These are phyloP conservation scores for Neopestalotiopsis sp. DNA, from an alignment of 2,329 filamentous ascomycete genomes.

Conservation along the genomic window DNA sequence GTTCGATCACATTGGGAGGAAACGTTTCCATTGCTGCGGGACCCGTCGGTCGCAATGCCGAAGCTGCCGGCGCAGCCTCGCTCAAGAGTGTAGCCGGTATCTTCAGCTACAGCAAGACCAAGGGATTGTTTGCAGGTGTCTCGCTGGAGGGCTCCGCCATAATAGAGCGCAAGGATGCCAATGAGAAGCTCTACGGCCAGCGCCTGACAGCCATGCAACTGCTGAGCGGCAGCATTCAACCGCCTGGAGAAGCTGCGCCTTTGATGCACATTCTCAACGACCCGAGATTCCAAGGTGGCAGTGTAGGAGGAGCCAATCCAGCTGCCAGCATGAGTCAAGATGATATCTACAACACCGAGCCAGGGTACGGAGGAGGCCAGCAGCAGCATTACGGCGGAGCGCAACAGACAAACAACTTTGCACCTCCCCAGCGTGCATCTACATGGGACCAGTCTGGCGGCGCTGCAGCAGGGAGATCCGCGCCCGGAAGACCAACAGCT, in stretches of 20 bases:
- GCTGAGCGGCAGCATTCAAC: constrained; percentile 75
- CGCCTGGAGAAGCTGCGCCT: constrained; percentile 82
- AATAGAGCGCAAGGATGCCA: constrained; percentile 93
- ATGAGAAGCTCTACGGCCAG: constrained; percentile 91
- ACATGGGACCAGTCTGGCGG: constrained; percentile 58
- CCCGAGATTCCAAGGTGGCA: constrained; percentile 75
- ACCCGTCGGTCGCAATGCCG: constrained; percentile 91
- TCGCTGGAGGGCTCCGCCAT: constrained; percentile 92
- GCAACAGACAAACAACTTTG: constrained; percentile 53
- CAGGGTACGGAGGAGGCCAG: constrained; percentile 59
- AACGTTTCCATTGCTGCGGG: constrained; percentile 97
- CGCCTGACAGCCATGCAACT: constrained; percentile 82
- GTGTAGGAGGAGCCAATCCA: constrained; percentile 51
- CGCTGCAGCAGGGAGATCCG: constrained; percentile 49
- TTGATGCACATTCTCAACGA: constrained; percentile 87
- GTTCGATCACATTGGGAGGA: constrained; percentile 89
- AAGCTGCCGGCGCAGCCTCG: constrained; percentile 92
- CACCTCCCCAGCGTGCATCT: constrained; percentile 63
- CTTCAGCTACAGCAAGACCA: constrained; percentile 98
- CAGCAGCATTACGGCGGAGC: constrained; percentile 47
- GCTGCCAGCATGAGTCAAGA: constrained; percentile 75
- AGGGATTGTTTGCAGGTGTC: constrained; percentile 94
- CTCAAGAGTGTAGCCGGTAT: constrained; percentile 88
- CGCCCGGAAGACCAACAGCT: constrained; percentile 79
- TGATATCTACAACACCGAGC: constrained; percentile 7